Evolutionary conservation across 1,139 yeast species (phyloP).

Genomic region (Martiniozyma asiatica): DNA sequence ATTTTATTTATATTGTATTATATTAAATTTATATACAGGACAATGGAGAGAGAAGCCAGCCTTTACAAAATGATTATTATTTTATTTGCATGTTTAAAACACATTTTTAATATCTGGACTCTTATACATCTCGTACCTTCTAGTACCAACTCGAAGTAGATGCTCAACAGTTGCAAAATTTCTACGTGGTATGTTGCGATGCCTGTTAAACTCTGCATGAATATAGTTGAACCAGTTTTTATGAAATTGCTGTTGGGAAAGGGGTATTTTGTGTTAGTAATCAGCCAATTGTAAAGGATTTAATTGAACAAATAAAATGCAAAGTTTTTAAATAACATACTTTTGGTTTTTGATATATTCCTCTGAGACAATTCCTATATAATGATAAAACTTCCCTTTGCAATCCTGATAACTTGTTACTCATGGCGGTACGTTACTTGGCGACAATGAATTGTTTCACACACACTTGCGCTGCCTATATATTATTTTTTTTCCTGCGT

Average conservation of each 20-base stretch:
- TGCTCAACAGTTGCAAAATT: conserved; percentile 86
- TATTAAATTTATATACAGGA: too few relatives aligned
- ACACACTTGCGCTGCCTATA: too few relatives aligned
- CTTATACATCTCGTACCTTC: conserved; percentile 63
- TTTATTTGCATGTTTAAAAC: too few relatives aligned
- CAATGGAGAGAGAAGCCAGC: too few relatives aligned
- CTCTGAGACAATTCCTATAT: conserved; percentile 47
- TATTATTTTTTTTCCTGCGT: too few relatives aligned
- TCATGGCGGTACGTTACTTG: too few relatives aligned
- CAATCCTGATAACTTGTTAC: conserved; percentile 21
- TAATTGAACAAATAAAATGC: neutral
- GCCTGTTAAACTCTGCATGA: conserved; percentile 48
- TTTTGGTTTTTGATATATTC: conserved; percentile 43
- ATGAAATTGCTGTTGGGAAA: neutral
- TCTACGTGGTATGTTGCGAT: conserved; percentile 50
- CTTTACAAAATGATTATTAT: too few relatives aligned
- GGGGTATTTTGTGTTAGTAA: neutral
- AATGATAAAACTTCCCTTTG: conserved; percentile 40
- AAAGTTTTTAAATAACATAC: conserved; percentile 16
- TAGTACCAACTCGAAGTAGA: conserved; percentile 62
- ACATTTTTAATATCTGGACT: conserved; percentile 57
- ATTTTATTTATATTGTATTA: too few relatives aligned
- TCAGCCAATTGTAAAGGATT: too few relatives aligned
- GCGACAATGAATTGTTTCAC: too few relatives aligned
- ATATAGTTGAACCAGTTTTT: conserved; percentile 32